These are phyloP conservation scores for Pythium brachiatum DNA, from an alignment of 352 stramenopile species.

Conservation along the genomic window DNA sequence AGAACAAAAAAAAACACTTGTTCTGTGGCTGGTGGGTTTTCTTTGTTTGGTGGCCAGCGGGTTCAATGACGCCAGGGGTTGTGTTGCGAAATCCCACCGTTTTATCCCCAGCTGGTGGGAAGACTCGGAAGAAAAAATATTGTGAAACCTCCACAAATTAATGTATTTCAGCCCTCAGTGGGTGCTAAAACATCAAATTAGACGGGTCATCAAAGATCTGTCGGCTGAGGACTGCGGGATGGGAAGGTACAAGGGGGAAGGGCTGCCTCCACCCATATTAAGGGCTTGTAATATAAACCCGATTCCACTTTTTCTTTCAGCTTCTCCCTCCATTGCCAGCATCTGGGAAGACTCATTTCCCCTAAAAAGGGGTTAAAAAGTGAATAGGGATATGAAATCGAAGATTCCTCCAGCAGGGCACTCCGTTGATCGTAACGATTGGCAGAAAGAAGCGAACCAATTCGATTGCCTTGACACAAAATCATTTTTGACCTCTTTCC, in stretches of 20 bases:
- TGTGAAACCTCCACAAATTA: conserved; percentile 8
- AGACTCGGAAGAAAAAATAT: conserved; percentile 4
- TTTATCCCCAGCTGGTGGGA: background rate
- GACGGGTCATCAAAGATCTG: no score
- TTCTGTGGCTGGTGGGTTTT: background rate
- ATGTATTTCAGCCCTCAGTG: background rate
- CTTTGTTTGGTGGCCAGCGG: background rate
- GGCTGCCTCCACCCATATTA: background rate
- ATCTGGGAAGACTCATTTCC: background rate
- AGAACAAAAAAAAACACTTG: conserved; percentile 1
- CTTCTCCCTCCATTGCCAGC: background rate
- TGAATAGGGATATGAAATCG: background rate
- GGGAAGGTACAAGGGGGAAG: background rate
- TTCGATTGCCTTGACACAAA: background rate
- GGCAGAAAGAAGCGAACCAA: background rate
- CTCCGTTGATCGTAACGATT: no score
- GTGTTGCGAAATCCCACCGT: background rate
- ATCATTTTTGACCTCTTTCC: no score
- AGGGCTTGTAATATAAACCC: background rate
- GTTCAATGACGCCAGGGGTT: background rate
- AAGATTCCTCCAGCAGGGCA: background rate
- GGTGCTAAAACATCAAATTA: background rate
- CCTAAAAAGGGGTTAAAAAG: background rate
- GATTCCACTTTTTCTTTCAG: background rate
- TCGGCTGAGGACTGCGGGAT: no score